Evolutionary conservation across 139 green algal species (phyloP).

Genomic region (Spirogloea muscicola): DNA sequence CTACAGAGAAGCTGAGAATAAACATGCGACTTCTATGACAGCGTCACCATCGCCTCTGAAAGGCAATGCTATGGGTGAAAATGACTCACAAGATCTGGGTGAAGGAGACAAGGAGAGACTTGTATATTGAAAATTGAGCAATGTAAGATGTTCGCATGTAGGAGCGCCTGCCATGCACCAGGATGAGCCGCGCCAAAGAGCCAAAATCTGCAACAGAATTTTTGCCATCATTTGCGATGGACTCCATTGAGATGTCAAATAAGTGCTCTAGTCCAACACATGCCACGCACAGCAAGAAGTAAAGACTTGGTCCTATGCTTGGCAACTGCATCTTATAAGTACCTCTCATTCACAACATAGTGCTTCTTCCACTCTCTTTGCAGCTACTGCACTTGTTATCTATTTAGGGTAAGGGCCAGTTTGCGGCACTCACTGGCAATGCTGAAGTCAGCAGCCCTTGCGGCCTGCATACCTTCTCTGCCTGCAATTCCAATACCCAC

Average conservation of each 20-base stretch:
- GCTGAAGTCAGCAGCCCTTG: conserved; percentile 28
- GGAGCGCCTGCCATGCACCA: conserved; percentile 42
- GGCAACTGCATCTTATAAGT: no score
- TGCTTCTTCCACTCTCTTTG: no score
- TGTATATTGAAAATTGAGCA: conserved; percentile 46
- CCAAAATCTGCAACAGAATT: conserved; percentile 31
- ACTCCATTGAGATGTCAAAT: no score
- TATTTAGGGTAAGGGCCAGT: no score
- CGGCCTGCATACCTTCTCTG: conserved; percentile 36
- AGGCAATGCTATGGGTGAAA: neutral
- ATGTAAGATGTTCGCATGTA: conserved; percentile 35
- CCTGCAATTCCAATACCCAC: conserved; percentile 53
- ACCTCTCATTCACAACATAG: no score
- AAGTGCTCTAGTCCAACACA: no score
- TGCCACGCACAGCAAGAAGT: no score
- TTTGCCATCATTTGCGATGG: conserved; percentile 1
- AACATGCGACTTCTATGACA: neutral
- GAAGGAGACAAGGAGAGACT: conserved; percentile 42
- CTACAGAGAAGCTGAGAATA: neutral
- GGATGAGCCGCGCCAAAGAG: conserved; percentile 32
- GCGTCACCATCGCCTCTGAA: neutral
- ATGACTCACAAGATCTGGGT: conserved; percentile 26
- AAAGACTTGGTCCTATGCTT: no score
- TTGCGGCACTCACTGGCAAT: conserved; percentile 40
- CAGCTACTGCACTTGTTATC: no score